phyloP scores from a whole-genome alignment of 805 yeast genomes.

The Kuraishia hungarica region DNA sequence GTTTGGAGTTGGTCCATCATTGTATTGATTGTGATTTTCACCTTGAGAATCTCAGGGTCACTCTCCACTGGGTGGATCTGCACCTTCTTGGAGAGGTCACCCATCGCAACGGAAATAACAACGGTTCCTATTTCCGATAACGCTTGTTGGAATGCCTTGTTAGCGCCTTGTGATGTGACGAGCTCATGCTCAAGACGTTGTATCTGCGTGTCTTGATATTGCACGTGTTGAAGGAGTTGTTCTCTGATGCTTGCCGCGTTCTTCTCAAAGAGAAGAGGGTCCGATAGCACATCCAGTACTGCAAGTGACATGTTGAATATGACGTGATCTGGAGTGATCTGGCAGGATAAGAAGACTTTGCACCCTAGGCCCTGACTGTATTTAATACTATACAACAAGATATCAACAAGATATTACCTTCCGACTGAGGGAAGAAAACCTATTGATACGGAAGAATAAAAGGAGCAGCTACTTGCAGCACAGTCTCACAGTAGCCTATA shows the following conservation, averaged over 20 bases:
- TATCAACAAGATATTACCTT: no score
- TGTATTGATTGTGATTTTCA: slow-evolving; percentile 73
- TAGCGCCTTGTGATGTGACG: slow-evolving; percentile 29
- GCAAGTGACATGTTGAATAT: neutral
- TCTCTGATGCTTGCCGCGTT: neutral
- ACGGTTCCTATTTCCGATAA: slow-evolving; percentile 77
- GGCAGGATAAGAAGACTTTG: no score
- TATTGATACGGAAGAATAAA: no score
- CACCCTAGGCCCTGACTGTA: no score
- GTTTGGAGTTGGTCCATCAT: slow-evolving; percentile 86
- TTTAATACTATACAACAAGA: no score
- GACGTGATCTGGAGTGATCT: neutral
- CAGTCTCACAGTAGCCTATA: no score
- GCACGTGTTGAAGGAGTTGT: neutral
- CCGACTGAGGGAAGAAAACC: no score
- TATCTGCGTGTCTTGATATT: neutral
- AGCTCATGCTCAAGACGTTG: slow-evolving; percentile 1
- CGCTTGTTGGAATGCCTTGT: slow-evolving; percentile 65
- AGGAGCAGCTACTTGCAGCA: no score
- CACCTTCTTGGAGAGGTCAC: slow-evolving; percentile 77
- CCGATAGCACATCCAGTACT: neutral
- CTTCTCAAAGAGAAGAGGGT: slow-evolving; percentile 2
- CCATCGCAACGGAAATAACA: slow-evolving; percentile 82
- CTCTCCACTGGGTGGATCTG: slow-evolving; percentile 61
- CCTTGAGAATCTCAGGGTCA: slow-evolving; percentile 73